Base-by-base conservation (phyloP, 2,329 filamentous ascomycete species). In the Hypoxylon sp. region DNA sequence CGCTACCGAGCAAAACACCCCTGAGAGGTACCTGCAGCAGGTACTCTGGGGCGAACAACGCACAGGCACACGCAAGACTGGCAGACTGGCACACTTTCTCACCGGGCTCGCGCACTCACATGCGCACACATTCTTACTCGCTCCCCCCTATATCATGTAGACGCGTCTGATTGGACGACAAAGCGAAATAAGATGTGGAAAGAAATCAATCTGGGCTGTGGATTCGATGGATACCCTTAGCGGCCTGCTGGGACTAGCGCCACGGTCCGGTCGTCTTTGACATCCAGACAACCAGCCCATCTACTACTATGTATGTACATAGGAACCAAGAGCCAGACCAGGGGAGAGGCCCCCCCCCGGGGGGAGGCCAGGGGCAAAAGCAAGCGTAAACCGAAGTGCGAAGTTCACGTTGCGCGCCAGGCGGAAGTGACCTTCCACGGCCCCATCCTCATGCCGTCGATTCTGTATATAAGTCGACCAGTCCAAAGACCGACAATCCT, bases 381-480 rank as follows among this genome's bases (percentile, higher is more conserved):
- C 41, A 38, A n/a, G n/a, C n/a, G n/a, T n/a, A n/a, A n/a, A 51
- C 57, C 52, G 42, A 42, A 51, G 40, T 23, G 48, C 53, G 20
- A 51, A 58, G 54, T 48, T 60, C 62, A 58, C 50, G 62, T 62
- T 63, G 53, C 62, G 55, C 56, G 58, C 31, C 58, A 35, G 23
- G 55, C 59, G 54, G 64, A 60, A 63, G 55, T 46, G 48, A 61
- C 47, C 55, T 59, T 46, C 59, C n/a, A n/a, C n/a, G n/a, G n/a
- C n/a, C n/a, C n/a, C n/a, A n/a, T n/a, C n/a, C 60, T 63, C 60
- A 60, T 59, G 61, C 47, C 35, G 47, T 37, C 54, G 57, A 61
- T 63, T 66, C 63, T 70, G 76, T 82, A 83, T 83, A 83, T 81
- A 83, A 80, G 69, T 68, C 60, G 40, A 65, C 60, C 73, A 71